A percentile compares a stretch with the other conserved stretches of the same genome.
Conservation (phyloP, 1,284 basidiomycete genomes). For the Abortiporus biennis region DNA sequence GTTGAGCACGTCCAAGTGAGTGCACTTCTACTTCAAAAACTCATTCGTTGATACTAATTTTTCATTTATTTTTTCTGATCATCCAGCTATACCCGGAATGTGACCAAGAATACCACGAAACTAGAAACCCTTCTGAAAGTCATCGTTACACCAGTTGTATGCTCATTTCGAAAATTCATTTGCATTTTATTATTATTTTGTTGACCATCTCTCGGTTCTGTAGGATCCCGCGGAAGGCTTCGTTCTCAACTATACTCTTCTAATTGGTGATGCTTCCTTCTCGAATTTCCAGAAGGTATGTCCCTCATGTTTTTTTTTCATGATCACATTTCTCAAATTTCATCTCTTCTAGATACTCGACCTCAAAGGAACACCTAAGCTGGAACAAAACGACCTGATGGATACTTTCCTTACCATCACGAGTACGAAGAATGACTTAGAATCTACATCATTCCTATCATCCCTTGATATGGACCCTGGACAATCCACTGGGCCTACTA, state of each 20-base stretch:
- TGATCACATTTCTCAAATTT: slow-evolving; percentile 2
- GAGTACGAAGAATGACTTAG: slow-evolving; percentile 80
- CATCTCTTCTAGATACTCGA: slow-evolving; percentile 74
- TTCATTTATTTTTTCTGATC: background rate
- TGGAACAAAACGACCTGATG: slow-evolving; percentile 83
- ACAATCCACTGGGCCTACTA: slow-evolving; percentile 41
- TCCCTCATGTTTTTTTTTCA: background rate
- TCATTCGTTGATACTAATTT: slow-evolving; percentile 7
- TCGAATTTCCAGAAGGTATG: slow-evolving; percentile 95
- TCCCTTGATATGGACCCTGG: slow-evolving; percentile 90
- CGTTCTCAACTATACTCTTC: slow-evolving; percentile 88
- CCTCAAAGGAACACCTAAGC: slow-evolving; percentile 86
- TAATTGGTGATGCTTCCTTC: slow-evolving; percentile 90
- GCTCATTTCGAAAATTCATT: slow-evolving; percentile 22
- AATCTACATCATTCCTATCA: slow-evolving; percentile 86
- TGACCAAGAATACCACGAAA: slow-evolving; percentile 75
- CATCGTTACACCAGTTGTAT: slow-evolving; percentile 83
- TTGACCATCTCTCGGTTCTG: slow-evolving; percentile 4
- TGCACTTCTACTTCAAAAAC: slow-evolving; percentile 4
- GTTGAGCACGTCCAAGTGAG: slow-evolving; percentile 51
- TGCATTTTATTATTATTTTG: slow-evolving; percentile 3
- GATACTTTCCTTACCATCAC: slow-evolving; percentile 90
- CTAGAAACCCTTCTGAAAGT: slow-evolving; percentile 92
- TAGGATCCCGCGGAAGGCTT: slow-evolving; percentile 91
- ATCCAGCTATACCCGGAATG: slow-evolving; percentile 70